Evolutionary conservation across 1,139 yeast genomes (phyloP), one percentile per base, ranked within the genome.

Genomic region (Meyerozyma athensensis): DNA sequence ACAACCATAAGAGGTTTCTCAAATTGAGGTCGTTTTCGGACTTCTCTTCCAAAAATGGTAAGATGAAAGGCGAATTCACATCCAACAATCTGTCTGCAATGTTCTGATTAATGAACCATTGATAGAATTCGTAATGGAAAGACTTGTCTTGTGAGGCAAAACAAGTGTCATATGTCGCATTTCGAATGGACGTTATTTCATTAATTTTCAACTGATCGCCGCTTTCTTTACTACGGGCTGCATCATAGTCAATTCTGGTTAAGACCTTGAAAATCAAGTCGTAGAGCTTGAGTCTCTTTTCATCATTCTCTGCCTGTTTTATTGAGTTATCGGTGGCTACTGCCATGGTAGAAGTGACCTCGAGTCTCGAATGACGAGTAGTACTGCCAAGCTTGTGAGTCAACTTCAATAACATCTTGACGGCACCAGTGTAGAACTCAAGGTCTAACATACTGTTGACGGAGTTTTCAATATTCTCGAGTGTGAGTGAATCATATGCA

Each of bases 111-210:
- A 89, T 81, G 50, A 87, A 81, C 97, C 98, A 94, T 54, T 86
- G 95, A 58, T 94, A 94, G 47, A 92, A 77, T 47, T 86, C 85
- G 58, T 82, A 87, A 47, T 94, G 98, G 71, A 94, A 94, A 12
- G 79, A 59, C 52, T 82, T 86, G 53, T 92, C 97, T 35, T 74
- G 70, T 36, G 84, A 81, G 10, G 76, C 74, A 52, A 87, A 79
- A 44, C 95, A 86, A 9, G 84, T 74, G 16, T 74, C 74, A 52
- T 90, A 90, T 19, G 94, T 78, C 34, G 77, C 73, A 48, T 86
- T 86, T 48, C 95, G 74, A 19, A 81, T 59, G 45, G 75, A 77
- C 34, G 75, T 67, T 44, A 75, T 72, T 40, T 78, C 85, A 35
- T 74, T 74, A 14, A 73, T 68, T 38, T 68, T 54, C 34, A 73